Conservation (phyloP, 345 rosid species). For the Carallia brachiata region DNA sequence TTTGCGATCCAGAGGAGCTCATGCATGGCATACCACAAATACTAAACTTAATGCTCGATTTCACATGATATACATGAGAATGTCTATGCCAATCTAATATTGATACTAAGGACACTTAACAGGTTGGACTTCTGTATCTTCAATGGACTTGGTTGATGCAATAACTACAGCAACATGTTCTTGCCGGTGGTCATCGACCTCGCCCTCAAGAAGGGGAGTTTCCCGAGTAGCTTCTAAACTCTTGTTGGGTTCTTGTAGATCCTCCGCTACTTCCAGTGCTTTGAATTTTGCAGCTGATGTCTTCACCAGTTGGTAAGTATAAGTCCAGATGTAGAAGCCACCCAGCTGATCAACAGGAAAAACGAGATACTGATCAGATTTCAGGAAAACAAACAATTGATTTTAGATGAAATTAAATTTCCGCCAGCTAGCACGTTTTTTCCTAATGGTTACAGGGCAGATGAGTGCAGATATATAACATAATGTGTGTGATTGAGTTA, state of each 20-base stretch:
- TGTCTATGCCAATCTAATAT: neutral
- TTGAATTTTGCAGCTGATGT: constrained; percentile 44
- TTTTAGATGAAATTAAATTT: too few relatives aligned
- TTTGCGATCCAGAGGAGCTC: neutral
- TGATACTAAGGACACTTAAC: constrained; percentile 23
- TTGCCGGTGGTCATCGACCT: neutral
- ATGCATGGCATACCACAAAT: neutral
- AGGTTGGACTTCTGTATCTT: constrained; percentile 38
- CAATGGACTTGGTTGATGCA: constrained; percentile 24
- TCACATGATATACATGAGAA: neutral
- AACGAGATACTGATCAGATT: neutral
- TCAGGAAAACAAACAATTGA: neutral
- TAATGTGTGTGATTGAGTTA: neutral
- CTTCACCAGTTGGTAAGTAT: constrained; percentile 57
- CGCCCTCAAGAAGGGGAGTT: constrained; percentile 54
- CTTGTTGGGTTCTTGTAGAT: constrained; percentile 47
- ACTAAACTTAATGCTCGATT: neutral
- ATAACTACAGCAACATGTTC: constrained; percentile 21
- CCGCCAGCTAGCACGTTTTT: neutral
- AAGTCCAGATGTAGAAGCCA: constrained; percentile 92
- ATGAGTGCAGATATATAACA: neutral
- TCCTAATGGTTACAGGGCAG: neutral
- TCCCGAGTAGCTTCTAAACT: constrained; percentile 48
- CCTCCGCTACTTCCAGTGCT: constrained; percentile 45
- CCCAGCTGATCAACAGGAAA: constrained; percentile 54